Percentiles rank a stretch among this genome's conserved stretches.
Conservation (phyloP, 345 rosid species). For the Hypericum androsaemum region DNA sequence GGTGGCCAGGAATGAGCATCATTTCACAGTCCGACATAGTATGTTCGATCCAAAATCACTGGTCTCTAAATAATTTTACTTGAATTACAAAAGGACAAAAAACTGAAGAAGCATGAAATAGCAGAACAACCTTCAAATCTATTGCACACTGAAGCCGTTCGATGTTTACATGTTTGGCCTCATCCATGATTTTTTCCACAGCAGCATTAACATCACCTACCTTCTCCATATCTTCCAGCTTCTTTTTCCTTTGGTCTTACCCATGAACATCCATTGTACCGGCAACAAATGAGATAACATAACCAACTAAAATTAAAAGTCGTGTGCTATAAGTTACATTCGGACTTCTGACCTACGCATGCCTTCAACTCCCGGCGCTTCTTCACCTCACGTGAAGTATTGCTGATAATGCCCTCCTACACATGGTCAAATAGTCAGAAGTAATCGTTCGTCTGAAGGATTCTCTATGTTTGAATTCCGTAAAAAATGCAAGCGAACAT, state of each 20-base stretch:
- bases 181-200: conserved; percentile 51
- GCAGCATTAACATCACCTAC: conserved; percentile 53
- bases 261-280: background rate
- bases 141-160: conserved; percentile 42
- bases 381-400: conserved; percentile 30
- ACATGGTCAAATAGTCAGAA: conserved; percentile 3
- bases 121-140: conserved; percentile 41
- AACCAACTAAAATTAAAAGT: background rate
- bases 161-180: conserved; percentile 40
- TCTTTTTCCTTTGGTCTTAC: conserved; percentile 56
- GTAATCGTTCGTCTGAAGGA: background rate
- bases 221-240: conserved; percentile 48
- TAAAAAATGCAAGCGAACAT: too few relatives aligned
- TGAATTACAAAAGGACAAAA: background rate
- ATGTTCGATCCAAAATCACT: too few relatives aligned
- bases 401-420: conserved; percentile 54
- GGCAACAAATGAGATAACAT: background rate
- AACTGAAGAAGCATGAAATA: background rate
- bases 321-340: background rate
- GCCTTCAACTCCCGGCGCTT: conserved; percentile 47
- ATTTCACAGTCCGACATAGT: too few relatives aligned
- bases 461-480: too few relatives aligned
- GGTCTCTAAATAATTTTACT: background rate
- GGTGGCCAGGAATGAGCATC: background rate
- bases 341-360: conserved; percentile 33